A percentile compares a stretch with the other conserved stretches of the same genome.
phyloP scores from a whole-genome alignment of 352 stramenopile genomes.

The Phytophthora litchii region DNA sequence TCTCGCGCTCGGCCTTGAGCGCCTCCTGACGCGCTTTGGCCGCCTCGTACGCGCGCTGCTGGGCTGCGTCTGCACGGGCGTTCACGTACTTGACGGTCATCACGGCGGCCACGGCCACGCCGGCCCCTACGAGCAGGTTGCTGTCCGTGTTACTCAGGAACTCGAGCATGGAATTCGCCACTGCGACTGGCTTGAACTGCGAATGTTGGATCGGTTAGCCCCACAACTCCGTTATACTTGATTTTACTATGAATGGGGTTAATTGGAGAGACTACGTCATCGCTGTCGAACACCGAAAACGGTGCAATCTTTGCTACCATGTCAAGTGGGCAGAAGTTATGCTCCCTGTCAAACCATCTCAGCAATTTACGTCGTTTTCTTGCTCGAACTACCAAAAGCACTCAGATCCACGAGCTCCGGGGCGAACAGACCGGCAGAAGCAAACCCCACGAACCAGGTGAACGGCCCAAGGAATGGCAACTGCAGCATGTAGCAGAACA shows the following conservation, averaged over 20 bases:
- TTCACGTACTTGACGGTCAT: conserved; percentile 69
- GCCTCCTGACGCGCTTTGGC: conserved; percentile 68
- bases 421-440: conserved; percentile 60
- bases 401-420: conserved; percentile 72
- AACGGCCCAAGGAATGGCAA: conserved; percentile 69
- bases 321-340: no score
- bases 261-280: no score
- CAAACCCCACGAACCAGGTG: conserved; percentile 73
- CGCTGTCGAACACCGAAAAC: conserved; percentile 3
- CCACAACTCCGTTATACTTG: no score
- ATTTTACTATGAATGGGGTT: no score
- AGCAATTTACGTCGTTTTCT: conserved; percentile 28
- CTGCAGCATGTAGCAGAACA: conserved; percentile 66
- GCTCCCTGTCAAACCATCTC: no score
- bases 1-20: conserved; percentile 67
- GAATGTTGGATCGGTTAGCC: no score
- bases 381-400: conserved; percentile 74
- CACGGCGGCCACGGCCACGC: conserved; percentile 58
- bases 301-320: background rate
- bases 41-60: conserved; percentile 65
- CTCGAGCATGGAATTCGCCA: conserved; percentile 43
- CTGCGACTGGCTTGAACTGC: conserved; percentile 29
- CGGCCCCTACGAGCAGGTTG: conserved; percentile 63
- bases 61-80: conserved; percentile 60
- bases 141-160: conserved; percentile 50